Percentiles rank a stretch among this genome's conserved stretches.
Conservation (phyloP, 305 asterid species). For the Fraxinus platypoda region DNA sequence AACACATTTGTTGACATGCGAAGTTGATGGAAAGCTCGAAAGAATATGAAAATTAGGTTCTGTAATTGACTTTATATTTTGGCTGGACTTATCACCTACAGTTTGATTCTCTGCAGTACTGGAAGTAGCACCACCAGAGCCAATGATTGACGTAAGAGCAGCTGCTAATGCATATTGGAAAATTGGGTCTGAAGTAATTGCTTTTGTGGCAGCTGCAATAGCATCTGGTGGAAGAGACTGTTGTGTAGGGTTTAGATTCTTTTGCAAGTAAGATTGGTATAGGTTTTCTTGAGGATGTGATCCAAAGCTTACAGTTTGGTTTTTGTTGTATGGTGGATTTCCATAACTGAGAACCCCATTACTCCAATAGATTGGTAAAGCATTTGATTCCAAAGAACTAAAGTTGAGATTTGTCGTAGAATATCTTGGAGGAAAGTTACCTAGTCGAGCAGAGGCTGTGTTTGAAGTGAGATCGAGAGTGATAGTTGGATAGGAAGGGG, state of each 20-base stretch:
- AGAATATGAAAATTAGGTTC: conserved; percentile 57
- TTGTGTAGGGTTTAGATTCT: conserved; percentile 38
- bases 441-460: conserved; percentile 45
- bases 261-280: conserved; percentile 55
- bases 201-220: conserved; percentile 87
- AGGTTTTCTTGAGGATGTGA: conserved; percentile 50
- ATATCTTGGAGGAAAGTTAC: conserved; percentile 44
- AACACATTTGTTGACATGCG: conserved; percentile 48
- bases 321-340: conserved; percentile 39
- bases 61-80: conserved; percentile 17
- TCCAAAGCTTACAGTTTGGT: conserved; percentile 51
- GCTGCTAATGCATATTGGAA: conserved; percentile 84
- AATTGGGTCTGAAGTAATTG: conserved; percentile 75
- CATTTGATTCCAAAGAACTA: conserved; percentile 62
- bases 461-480: conserved; percentile 73
- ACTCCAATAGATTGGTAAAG: conserved; percentile 65
- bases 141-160: conserved; percentile 72
- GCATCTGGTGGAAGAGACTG: conserved; percentile 51
- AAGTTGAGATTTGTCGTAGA: conserved; percentile 72
- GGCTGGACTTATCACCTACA: conserved; percentile 30
- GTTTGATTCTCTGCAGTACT: conserved; percentile 22
- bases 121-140: conserved; percentile 27
- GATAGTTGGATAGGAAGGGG: conserved; percentile 69
- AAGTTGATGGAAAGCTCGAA: conserved; percentile 62
- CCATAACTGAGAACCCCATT: conserved; percentile 47